Base-by-base conservation (phyloP, 2,329 filamentous ascomycete genomes). In the Pseudogymnoascus verrucosus region DNA sequence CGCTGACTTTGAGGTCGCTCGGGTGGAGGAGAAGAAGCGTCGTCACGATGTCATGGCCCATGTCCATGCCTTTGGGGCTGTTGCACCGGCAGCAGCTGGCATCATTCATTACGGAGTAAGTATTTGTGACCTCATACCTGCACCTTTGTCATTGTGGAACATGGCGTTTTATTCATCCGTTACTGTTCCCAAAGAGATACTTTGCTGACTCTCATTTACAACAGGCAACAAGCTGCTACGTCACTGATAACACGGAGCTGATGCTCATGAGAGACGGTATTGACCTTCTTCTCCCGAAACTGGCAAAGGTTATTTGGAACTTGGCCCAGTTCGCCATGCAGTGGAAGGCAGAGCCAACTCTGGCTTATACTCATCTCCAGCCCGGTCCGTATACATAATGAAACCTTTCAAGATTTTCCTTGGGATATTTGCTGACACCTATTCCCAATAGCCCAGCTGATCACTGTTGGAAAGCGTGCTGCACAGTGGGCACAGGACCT, bases 281-380 rank as follows among this genome's bases (percentile, higher is more conserved):
- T 64, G 85, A 93, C 69, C 77, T 96, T n/a, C 74, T 96, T 3
- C 78, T 89, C 7, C 85, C 85, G 37, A 96, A 93, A 76, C 77
- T 96, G 5, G 90, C 91, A 62, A 90, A 86, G 69, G 88, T 92
- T 63, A 88, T 96, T 68, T 78, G 84, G 66, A 92, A 92, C 75
- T 80, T 96, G 28, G 80, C 83, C 23, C 74, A 80, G 34, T 95
- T 96, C 73, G 89, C 91, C 4, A 74, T 87, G 65, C 73, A 92
- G 73, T 87, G 87, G 80, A 91, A 91, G 77, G 81, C 84, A 64
- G 77, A 88, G 68, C 88, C 90, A 1, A 88, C 87, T 26, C 82
- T 95, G 4, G 89, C 84, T 6, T 95, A 89, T 77, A 96, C 91
- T 6, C 89, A 93, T 75, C 80, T 85, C 54, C 86, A 90, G 74